These are phyloP conservation scores for Pluteus cervinus DNA, from an alignment of 768 basidiomycete genomes.

Conservation along the genomic window DNA sequence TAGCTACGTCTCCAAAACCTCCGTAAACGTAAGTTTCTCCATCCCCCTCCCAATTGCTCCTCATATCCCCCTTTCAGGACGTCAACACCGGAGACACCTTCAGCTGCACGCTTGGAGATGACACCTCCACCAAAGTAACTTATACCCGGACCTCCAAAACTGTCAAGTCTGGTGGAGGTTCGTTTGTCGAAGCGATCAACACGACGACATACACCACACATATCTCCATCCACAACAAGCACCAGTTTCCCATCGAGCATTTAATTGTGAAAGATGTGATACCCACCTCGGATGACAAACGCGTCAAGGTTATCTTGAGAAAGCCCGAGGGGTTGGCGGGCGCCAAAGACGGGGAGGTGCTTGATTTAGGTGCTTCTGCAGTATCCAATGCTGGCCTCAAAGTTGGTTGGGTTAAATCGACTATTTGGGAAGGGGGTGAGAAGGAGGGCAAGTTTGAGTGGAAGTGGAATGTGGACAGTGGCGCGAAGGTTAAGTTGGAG, in stretches of 20 bases:
- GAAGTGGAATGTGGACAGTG: constrained; percentile 37
- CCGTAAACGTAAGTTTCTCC: constrained; percentile 30
- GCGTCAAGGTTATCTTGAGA: constrained; percentile 37
- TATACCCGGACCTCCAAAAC: constrained; percentile 36
- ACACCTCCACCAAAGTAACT: constrained; percentile 34
- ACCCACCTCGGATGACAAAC: constrained; percentile 34
- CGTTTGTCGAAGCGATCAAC: constrained; percentile 38
- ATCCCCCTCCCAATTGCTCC: background rate
- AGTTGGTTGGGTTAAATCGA: constrained; percentile 28
- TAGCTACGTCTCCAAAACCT: constrained; percentile 49
- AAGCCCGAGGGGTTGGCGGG: constrained; percentile 44
- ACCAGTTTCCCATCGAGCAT: constrained; percentile 34
- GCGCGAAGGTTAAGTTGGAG: constrained; percentile 35
- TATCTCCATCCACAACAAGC: constrained; percentile 43
- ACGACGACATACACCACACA: constrained; percentile 39
- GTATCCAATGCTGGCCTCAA: constrained; percentile 23
- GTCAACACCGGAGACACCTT: constrained; percentile 46
- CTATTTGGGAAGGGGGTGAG: constrained; percentile 40
- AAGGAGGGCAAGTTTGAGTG: constrained; percentile 56
- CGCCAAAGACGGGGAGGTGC: constrained; percentile 32
- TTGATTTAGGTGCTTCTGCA: constrained; percentile 21
- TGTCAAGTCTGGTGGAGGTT: constrained; percentile 27
- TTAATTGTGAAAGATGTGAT: constrained; percentile 43
- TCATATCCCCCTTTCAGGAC: constrained; percentile 23
- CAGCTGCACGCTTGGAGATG: constrained; percentile 47